Evolutionary conservation across 192 early-diverging fungal species (phyloP).

Genomic region (Coemansia brasiliensis): DNA sequence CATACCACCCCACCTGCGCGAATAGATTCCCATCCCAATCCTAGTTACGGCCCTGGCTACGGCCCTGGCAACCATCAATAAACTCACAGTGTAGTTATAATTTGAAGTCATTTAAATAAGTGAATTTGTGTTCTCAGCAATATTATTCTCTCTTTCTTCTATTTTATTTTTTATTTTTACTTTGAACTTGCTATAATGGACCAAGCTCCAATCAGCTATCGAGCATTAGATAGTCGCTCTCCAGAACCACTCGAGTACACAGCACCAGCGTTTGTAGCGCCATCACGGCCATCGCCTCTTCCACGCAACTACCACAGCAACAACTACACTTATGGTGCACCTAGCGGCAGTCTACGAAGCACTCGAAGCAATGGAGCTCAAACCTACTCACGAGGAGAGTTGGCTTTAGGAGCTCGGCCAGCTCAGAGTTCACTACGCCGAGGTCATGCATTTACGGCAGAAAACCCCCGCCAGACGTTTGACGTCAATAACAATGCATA

Average conservation of each 20-base stretch:
- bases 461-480: constrained; percentile 1
- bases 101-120: too few species aligned
- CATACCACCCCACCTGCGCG: background rate
- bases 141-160: too few species aligned
- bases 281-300: constrained; percentile 2
- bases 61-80: background rate
- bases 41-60: background rate
- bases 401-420: background rate
- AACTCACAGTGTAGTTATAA: background rate
- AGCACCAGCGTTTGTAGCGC: constrained; percentile 9
- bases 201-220: too few species aligned
- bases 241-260: constrained; percentile 24
- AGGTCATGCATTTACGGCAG: background rate
- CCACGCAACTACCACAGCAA: constrained; percentile 11
- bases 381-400: constrained; percentile 9
- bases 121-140: too few species aligned
- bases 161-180: too few species aligned
- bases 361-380: constrained; percentile 29
- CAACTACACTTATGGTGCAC: constrained; percentile 14
- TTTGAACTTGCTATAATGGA: too few species aligned
- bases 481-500: constrained; percentile 1
- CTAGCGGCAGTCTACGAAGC: constrained; percentile 44
- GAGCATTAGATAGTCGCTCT: constrained; percentile 9
- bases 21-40: background rate
- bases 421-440: background rate